phyloP scores from a whole-genome alignment of 176 grass and related monocot species.

The Dactylis glomerata region DNA sequence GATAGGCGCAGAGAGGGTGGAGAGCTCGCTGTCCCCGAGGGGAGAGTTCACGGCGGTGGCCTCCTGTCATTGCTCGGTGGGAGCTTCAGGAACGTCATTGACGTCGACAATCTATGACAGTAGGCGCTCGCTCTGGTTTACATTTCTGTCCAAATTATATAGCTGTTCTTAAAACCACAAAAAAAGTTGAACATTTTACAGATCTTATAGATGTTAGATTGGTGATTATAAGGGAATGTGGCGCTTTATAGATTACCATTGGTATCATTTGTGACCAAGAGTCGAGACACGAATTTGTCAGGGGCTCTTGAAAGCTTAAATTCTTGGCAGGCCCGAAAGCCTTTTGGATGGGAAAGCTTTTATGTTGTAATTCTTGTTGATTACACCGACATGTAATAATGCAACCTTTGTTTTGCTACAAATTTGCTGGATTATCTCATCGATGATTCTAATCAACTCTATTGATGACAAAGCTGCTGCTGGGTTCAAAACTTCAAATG shows the following conservation, averaged over 20 bases:
- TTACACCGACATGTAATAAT: slow-evolving; percentile 25
- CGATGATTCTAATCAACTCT: not conserved
- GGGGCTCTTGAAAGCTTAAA: not conserved
- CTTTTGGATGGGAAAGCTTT: not conserved
- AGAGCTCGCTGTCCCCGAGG: slow-evolving; percentile 41
- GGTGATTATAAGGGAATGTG: not conserved
- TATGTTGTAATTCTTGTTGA: slow-evolving; percentile 18
- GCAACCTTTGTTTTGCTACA: not conserved
- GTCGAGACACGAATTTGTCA: slow-evolving; percentile 2
- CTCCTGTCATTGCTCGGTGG: slow-evolving; percentile 60
- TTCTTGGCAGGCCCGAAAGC: slow-evolving; percentile 10
- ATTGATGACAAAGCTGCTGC: not conserved
- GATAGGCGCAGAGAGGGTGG: slow-evolving; percentile 31
- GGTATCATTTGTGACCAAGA: not conserved
- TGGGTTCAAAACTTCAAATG: not conserved
- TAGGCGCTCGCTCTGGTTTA: not conserved
- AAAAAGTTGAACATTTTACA: not conserved
- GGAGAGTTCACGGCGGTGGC: slow-evolving; percentile 70
- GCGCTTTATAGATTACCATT: not conserved
- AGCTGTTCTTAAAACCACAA: not conserved
- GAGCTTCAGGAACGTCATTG: slow-evolving; percentile 54
- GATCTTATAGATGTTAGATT: slow-evolving; percentile 7
- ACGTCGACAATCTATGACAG: slow-evolving; percentile 33
- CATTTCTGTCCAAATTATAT: not conserved
- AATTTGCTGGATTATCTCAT: not conserved